These are phyloP conservation scores for Aspergillus tamarii DNA, from an alignment of 2,329 filamentous ascomycete species.

Conservation along the genomic window DNA sequence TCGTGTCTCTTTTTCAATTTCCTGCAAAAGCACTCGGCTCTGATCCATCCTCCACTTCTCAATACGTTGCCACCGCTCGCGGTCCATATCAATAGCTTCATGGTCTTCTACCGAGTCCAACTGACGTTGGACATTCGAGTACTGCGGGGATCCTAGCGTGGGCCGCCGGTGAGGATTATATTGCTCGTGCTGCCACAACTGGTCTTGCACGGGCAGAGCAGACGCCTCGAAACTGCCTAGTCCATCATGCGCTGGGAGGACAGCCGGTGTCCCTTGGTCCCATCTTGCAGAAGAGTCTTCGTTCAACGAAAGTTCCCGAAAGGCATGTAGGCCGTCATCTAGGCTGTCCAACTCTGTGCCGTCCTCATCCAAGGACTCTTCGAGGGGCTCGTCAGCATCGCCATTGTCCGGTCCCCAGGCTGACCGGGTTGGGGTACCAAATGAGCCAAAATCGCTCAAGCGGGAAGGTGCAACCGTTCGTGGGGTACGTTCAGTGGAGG, in stretches of 20 bases:
- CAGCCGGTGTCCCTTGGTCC: constrained; percentile 63
- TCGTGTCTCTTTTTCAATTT: constrained; percentile 84
- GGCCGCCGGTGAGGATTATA: constrained; percentile 72
- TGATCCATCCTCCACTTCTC: constrained; percentile 93
- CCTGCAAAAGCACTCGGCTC: constrained; percentile 79
- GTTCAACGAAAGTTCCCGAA: constrained; percentile 65
- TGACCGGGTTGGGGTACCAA: constrained; percentile 70
- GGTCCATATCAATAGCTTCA: constrained; percentile 62
- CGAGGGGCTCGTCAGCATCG: constrained; percentile 47
- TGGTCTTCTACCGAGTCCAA: constrained; percentile 61
- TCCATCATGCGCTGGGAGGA: constrained; percentile 91
- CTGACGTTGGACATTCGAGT: constrained; percentile 61
- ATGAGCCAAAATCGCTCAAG: constrained; percentile 78
- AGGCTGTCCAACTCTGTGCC: constrained; percentile 86
- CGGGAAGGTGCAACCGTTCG: constrained; percentile 71
- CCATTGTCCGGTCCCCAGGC: constrained; percentile 33
- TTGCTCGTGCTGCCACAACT: constrained; percentile 85
- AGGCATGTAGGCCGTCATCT: constrained; percentile 88
- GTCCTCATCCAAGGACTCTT: constrained; percentile 59
- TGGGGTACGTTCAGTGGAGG: constrained; percentile 65
- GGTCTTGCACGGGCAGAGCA: constrained; percentile 70
- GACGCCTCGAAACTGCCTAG: constrained; percentile 79
- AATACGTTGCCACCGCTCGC: constrained; percentile 79
- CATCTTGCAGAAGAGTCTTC: constrained; percentile 46
- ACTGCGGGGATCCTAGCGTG: constrained; percentile 50